Evolutionary conservation across 1,284 basidiomycete genomes (phyloP).

Genomic region (Stereum hirsutum): DNA sequence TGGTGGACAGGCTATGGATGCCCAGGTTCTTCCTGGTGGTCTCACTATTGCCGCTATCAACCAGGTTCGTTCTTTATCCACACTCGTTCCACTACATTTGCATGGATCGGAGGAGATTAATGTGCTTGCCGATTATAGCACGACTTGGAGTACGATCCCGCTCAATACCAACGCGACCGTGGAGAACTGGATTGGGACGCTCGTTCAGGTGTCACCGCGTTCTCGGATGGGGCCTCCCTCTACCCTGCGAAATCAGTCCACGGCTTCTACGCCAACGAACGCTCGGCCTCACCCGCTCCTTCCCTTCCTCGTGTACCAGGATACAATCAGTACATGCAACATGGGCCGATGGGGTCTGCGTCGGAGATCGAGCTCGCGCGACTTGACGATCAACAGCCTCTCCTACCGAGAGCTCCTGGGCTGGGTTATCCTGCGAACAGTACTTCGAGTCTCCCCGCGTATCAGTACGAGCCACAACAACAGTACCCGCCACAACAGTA

Average conservation of each 20-base stretch:
- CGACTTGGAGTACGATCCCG: constrained; percentile 71
- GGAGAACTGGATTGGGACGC: constrained; percentile 77
- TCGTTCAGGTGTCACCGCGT: constrained; percentile 56
- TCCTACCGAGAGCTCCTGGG: constrained; percentile 38
- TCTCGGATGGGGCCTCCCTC: constrained; percentile 29
- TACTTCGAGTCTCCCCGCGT: constrained; percentile 8
- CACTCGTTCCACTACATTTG: no score
- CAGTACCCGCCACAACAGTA: constrained; percentile 14
- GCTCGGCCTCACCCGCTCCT: constrained; percentile 35
- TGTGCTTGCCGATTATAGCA: constrained; percentile 22
- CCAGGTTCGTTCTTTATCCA: constrained; percentile 33
- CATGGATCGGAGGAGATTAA: not conserved
- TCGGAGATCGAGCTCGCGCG: constrained; percentile 47
- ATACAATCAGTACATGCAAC: constrained; percentile 49
- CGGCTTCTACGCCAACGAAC: constrained; percentile 24
- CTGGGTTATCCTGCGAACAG: not conserved
- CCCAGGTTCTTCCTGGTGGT: constrained; percentile 63
- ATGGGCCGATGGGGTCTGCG: constrained; percentile 28
- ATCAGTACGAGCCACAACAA: constrained; percentile 12
- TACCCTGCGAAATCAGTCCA: constrained; percentile 32
- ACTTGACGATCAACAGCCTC: constrained; percentile 45
- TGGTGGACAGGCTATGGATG: constrained; percentile 65
- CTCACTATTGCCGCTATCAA: constrained; percentile 72
- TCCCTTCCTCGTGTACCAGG: constrained; percentile 21
- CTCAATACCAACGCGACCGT: constrained; percentile 63